A percentile compares a stretch with the other conserved stretches of the same genome.
phyloP scores from a whole-genome alignment of 1,139 yeast genomes.

The Candida smagusa region DNA sequence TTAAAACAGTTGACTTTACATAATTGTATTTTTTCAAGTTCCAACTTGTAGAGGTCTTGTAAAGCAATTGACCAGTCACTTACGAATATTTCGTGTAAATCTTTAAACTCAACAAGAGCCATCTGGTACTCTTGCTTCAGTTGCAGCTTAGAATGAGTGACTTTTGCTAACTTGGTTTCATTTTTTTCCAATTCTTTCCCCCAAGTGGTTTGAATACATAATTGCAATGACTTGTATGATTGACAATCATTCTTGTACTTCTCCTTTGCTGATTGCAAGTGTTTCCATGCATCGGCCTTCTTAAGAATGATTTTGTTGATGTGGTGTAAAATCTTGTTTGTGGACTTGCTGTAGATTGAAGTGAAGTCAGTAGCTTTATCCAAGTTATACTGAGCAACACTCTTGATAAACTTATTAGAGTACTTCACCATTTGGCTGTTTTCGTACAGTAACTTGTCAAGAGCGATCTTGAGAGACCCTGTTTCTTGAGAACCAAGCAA shows the following conservation, averaged over 20 bases:
- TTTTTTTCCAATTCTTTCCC: conserved; percentile 74
- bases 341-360: conserved; percentile 28
- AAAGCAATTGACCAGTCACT: conserved; percentile 77
- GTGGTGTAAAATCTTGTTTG: conserved; percentile 32
- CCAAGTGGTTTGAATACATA: conserved; percentile 70
- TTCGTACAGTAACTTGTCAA: conserved; percentile 58
- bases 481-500: conserved; percentile 58
- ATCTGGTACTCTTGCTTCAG: conserved; percentile 58
- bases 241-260: conserved; percentile 59
- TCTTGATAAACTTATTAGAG: conserved; percentile 31
- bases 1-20: conserved; percentile 79
- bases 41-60: conserved; percentile 69
- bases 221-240: conserved; percentile 54
- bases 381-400: conserved; percentile 31
- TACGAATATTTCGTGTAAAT: conserved; percentile 69
- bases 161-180: conserved; percentile 57
- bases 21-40: conserved; percentile 73
- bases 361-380: conserved; percentile 33
- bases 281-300: conserved; percentile 24
- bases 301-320: conserved; percentile 33
- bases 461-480: conserved; percentile 54
- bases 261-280: conserved; percentile 45
- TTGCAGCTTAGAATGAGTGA: conserved; percentile 45
- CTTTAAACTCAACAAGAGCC: conserved; percentile 57
- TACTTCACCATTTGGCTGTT: conserved; percentile 36